A percentile compares a stretch with the other conserved stretches of the same genome.
These are phyloP conservation scores for Mortierella sp. DNA, from an alignment of 371 early-diverging fungal species.

Conservation along the genomic window DNA sequence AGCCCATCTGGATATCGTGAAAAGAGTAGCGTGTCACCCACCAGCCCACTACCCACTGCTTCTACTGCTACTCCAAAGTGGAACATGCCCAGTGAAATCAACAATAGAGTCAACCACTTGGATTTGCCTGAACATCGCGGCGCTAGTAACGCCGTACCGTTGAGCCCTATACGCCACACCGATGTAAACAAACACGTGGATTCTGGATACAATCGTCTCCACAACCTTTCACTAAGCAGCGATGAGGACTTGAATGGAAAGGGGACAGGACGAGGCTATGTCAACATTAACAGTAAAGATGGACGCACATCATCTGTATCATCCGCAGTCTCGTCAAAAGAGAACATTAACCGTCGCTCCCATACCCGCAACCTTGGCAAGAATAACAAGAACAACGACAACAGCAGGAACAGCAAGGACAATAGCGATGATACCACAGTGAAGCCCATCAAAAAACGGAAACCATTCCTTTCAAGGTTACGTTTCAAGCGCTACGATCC, in stretches of 20 bases:
- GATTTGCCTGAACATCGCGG: background rate
- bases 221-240: no score
- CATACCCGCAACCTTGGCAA: background rate
- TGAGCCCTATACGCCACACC: background rate
- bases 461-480: background rate
- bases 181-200: background rate
- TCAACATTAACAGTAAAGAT: background rate
- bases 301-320: background rate
- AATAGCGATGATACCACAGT: background rate
- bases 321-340: background rate
- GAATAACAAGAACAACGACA: no score
- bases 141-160: background rate
- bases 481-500: conserved; percentile 13
- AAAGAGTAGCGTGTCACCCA: background rate
- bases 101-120: background rate
- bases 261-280: background rate
- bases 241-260: background rate
- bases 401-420: no score
- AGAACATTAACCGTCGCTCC: no score
- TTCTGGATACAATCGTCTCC: background rate
- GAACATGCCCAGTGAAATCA: background rate
- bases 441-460: background rate
- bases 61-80: no score
- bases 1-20: background rate
- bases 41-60: no score